Percentiles rank a stretch among this genome's conserved stretches.
These are phyloP conservation scores for Eimeria acervulina DNA, from an alignment of 169 alveolate genomes.

Conservation along the genomic window DNA sequence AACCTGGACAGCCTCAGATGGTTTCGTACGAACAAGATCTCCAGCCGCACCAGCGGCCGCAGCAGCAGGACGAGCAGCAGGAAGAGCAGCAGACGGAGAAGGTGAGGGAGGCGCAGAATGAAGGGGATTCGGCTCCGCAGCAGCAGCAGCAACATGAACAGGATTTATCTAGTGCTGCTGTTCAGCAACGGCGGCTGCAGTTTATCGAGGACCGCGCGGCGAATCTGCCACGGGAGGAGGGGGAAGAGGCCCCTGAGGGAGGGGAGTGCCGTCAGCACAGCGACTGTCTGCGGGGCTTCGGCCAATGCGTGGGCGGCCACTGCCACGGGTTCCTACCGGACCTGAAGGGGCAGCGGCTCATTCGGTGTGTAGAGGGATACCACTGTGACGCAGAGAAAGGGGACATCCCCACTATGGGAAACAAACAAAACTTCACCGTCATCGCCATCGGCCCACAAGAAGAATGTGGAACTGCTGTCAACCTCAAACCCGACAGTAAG, in stretches of 20 bases:
- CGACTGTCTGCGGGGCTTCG: slow-evolving; percentile 79
- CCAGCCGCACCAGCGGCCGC: neutral
- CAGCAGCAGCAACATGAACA: neutral
- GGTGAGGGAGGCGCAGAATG: neutral
- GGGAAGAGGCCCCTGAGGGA: neutral
- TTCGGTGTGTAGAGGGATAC: slow-evolving; percentile 84
- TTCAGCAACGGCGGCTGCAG: slow-evolving; percentile 46
- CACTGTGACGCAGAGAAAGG: slow-evolving; percentile 72
- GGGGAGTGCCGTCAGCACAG: slow-evolving; percentile 56
- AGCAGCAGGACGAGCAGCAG: neutral
- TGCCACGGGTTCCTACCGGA: slow-evolving; percentile 80
- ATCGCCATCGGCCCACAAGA: slow-evolving; percentile 74
- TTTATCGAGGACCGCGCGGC: slow-evolving; percentile 73
- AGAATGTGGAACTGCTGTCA: slow-evolving; percentile 76
- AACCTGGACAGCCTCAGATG: neutral
- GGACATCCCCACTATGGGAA: slow-evolving; percentile 65
- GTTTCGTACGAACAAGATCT: neutral
- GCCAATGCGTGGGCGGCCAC: slow-evolving; percentile 64
- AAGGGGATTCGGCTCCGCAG: neutral
- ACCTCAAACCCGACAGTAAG: slow-evolving; percentile 65
- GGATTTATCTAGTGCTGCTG: neutral
- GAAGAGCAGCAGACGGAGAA: neutral
- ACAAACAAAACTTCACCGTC: slow-evolving; percentile 47
- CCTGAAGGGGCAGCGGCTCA: slow-evolving; percentile 63
- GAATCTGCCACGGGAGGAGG: slow-evolving; percentile 24